Evolutionary conservation across 2,329 filamentous ascomycete species (phyloP), one percentile per base, ranked within the genome.

Genomic region (Colletotrichum zoysiae): DNA sequence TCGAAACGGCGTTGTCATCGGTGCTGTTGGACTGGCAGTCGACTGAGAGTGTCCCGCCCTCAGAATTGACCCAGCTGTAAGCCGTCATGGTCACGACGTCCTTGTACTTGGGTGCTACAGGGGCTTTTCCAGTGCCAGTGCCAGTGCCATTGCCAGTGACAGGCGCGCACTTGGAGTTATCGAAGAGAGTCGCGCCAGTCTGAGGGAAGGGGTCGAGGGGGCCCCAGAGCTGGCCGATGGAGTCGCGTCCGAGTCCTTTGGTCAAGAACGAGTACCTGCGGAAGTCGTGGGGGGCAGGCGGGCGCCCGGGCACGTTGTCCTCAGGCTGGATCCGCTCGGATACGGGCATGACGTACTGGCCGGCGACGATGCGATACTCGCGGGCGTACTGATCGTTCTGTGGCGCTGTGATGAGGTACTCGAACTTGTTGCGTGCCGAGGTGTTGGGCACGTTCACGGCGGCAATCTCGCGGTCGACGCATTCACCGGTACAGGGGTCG

Each of bases 271-370:
- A 76, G 9, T 84, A 76, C 44, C 78, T 77, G 38, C 76, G 75
- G 67, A 84, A 83, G 62, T 81, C 78, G 73, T 78, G 79, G 70
- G 71, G 78, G 74, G 74, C 74, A 12, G 78, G 78, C 14, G 75
- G 59, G 23, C 70, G 68, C 1, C 83, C 83, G n/a, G 83, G 83
- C 3, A 78, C 75, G 23, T 80, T 77, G 23, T 80, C 76, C 73
- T 84, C 83, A 12, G 83, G 82, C 75, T 81, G 82, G 73, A 84
- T 83, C 81, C 82, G 84, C 68, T 84, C 83, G 5, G 77, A 78
- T 5, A 84, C 82, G 16, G 83, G 79, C 40, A 79, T 78, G 26
- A 84, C 76, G 55, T 82, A 84, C 65, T 82, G 79, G 6, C 83
- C 82, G 5, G 82, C 82, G n/a, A 78, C 71, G 58, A 84, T 82